Percentiles rank a stretch among this genome's conserved stretches.
These are phyloP conservation scores for Stephanodiscus minutulus DNA, from an alignment of 108 stramenopile genomes.

Conservation along the genomic window DNA sequence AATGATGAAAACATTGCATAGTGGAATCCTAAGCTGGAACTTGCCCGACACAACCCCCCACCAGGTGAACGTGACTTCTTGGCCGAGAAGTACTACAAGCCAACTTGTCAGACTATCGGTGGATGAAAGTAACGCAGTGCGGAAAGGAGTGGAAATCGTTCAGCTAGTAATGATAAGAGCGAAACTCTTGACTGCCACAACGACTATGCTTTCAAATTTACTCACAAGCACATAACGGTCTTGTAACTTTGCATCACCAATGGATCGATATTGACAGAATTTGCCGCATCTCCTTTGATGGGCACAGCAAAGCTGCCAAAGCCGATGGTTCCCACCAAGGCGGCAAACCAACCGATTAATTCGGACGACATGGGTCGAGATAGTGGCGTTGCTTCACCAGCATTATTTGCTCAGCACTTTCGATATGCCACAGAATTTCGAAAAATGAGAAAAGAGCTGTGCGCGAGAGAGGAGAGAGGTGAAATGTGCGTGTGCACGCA, in stretches of 20 bases:
- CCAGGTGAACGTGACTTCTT: conserved; percentile 49
- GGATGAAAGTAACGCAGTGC: not conserved
- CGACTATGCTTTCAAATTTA: too few species aligned
- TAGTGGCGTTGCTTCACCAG: not conserved
- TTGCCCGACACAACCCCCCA: conserved; percentile 54
- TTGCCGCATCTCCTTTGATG: conserved; percentile 42
- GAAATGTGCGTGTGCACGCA: too few species aligned
- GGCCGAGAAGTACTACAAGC: conserved; percentile 42
- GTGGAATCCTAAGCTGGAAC: not conserved
- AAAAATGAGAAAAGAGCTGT: too few species aligned
- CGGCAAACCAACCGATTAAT: conserved; percentile 21
- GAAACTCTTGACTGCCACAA: too few species aligned
- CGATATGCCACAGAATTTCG: too few species aligned
- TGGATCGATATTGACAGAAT: conserved; percentile 50
- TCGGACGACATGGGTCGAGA: conserved; percentile 17
- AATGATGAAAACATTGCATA: not conserved
- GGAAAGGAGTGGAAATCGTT: too few species aligned
- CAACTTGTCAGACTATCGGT: conserved; percentile 26
- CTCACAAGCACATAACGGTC: conserved; percentile 42
- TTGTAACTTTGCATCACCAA: conserved; percentile 59
- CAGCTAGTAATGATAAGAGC: not conserved
- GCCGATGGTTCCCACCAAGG: conserved; percentile 17
- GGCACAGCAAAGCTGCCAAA: conserved; percentile 36
- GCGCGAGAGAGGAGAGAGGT: too few species aligned
- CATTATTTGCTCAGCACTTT: too few species aligned